Base-by-base conservation (phyloP, 164 flowering plant genomes). In the Hamamelis virginiana region DNA sequence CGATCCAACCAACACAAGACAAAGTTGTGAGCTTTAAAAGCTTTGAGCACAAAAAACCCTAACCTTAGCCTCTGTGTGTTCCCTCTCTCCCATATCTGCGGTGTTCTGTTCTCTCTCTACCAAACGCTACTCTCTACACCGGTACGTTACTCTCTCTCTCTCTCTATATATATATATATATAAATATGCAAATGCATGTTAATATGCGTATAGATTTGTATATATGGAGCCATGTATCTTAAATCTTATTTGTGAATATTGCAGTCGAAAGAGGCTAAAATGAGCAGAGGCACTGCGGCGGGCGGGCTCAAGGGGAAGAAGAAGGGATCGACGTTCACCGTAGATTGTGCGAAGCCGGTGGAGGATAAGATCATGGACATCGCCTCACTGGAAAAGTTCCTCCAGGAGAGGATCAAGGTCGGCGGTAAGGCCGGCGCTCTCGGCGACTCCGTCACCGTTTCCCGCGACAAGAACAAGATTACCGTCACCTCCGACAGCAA, bases 361-460 rank as follows among this genome's bases (percentile, higher is more conserved):
- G 87, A 84, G 72, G 87, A 84, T 47, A 82, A 82, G 78, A 84
- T 75, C 65, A 75, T 75, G 78, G 78, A 75, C 67, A 72, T 75
- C 47, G 74, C 75, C 25, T 67, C 78, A 0, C 73, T 84, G 16
- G 87, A 84, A 61, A 84, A 82, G 81, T 84, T 84, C 64, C 75
- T 84, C 43, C 85, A 81, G 75, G 85, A 82, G 80, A 63, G 85
- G 45, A 82, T 84, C 62, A 84, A 84, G 76, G 87, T 84, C 51
- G 87, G 83, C 27, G 87, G 87, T 45, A 84, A 84, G 69, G 78
- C 87, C 21, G 87, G 87, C 8, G 80, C 80, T 33, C 84, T 84
- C 33, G 87, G 87, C 1, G 87, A 81, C 44, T 41, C 80, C 65
- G 69, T 84, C 62, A 70, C 81, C 62, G 78, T 84, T 51, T 33